Evolutionary conservation across 2,329 filamentous ascomycete genomes (phyloP).

Genomic region (Alternaria gansuensis): DNA sequence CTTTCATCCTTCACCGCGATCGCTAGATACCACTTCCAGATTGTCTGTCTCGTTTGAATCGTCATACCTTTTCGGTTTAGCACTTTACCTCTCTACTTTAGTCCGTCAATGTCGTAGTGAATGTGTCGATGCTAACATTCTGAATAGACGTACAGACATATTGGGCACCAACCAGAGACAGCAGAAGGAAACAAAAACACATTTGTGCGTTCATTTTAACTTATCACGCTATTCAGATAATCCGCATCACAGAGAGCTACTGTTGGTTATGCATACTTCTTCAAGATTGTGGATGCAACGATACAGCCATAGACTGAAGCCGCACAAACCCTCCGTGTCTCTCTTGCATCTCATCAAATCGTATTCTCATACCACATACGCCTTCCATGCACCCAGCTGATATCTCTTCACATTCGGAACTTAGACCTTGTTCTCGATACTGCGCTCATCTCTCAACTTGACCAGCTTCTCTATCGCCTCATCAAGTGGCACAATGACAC

Average conservation of each 20-base stretch:
- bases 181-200: not conserved
- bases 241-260: not conserved
- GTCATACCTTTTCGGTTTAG: not conserved
- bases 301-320: not conserved
- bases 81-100: not conserved
- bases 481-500: conserved; percentile 68
- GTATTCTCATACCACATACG: conserved; percentile 15
- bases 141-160: not conserved
- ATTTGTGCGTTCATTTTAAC: not conserved
- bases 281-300: not conserved
- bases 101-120: not conserved
- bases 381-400: conserved; percentile 15
- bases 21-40: conserved; percentile 6
- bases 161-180: not conserved
- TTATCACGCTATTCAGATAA: not conserved
- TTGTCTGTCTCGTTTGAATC: not conserved
- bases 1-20: conserved; percentile 4
- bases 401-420: not conserved
- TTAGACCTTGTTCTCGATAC: conserved; percentile 45
- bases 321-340: not conserved
- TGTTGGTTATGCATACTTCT: not conserved
- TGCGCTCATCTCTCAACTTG: conserved; percentile 56
- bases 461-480: conserved; percentile 65
- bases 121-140: not conserved
- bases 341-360: conserved; percentile 15